Evolutionary conservation across 257 asterid genomes (phyloP), one percentile per base, ranked within the genome.

Genomic region (Nicotiana tomentosiformis): DNA sequence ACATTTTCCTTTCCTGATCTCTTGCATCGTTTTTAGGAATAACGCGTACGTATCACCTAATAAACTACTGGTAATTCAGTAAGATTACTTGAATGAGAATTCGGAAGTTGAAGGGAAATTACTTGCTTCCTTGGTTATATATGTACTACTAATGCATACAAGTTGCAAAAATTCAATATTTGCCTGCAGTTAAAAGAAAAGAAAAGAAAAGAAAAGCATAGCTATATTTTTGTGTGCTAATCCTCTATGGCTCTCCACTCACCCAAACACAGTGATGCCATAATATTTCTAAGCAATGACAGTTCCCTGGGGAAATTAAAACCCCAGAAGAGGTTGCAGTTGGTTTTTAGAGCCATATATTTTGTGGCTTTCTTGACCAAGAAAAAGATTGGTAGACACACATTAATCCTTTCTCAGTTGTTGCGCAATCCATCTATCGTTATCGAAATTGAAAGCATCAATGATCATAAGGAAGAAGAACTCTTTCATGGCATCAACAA

Each of bases 251-350:
- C 80, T 49, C 30, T 4, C 16, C 64, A 15, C 39, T 23, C 79
- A 49, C 8, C 79, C 62, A 4, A 49, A 49, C 10, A 74, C 79
- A 74, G 62, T 76, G 80, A 76, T 26, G 8, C 64, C 80, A 76
- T 76, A 5, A 51, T 15, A 37, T 76, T 26, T 51, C 15, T 76
- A 76, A 26, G 64, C 80, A 76, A 74, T 74, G 80, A 74, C 43
- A 15, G 39, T 49, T 15, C 35, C 43, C 43, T 26, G n/a, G 16
- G 62, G 18, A 53, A 53, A 53, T 14, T 12, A 49, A 81, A 65
- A 66, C 83, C 83, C 12, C 66, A 64, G 10, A 81, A 81, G 32
- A 64, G 78, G 66, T 68, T 46, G 83, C 78, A 49, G 51, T 15
- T 62, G 66, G 23, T 53, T 32, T 81, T 62, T 67, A 81, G 64